Percentiles rank a stretch among this genome's conserved stretches.
Evolutionary conservation across 768 basidiomycete genomes (phyloP).

Genomic region (Coprinopsis sp.): DNA sequence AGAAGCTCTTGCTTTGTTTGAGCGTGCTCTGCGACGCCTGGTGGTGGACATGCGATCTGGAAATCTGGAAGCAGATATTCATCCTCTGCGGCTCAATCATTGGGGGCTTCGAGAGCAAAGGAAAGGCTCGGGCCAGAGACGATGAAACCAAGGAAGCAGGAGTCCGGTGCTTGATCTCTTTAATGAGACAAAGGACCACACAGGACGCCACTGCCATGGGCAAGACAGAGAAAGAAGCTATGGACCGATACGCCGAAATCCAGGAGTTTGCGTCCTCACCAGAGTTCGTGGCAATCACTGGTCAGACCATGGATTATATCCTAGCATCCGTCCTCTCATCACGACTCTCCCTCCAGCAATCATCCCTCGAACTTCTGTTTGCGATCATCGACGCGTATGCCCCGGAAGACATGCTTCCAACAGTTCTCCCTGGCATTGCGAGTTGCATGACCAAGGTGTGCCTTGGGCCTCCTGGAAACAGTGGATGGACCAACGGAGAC

Average conservation of each 20-base stretch:
- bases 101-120: constrained; percentile 61
- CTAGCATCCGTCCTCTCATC: constrained; percentile 53
- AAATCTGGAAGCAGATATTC: constrained; percentile 82
- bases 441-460: constrained; percentile 73
- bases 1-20: constrained; percentile 62
- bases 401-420: constrained; percentile 49
- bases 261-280: constrained; percentile 39
- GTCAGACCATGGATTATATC: constrained; percentile 77
- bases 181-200: constrained; percentile 50
- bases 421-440: constrained; percentile 79
- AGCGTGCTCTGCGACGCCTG: constrained; percentile 60
- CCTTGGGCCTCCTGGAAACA: constrained; percentile 46
- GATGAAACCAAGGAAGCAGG: constrained; percentile 84
- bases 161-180: constrained; percentile 54
- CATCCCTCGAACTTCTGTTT: constrained; percentile 55
- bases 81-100: constrained; percentile 65
- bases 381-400: constrained; percentile 55
- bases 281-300: constrained; percentile 71
- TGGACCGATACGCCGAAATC: constrained; percentile 32
- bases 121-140: constrained; percentile 61
- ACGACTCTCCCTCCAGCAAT: constrained; percentile 55
- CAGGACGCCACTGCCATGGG: constrained; percentile 32
- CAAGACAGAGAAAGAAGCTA: constrained; percentile 16
- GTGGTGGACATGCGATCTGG: constrained; percentile 79
- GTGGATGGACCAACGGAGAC: constrained; percentile 72